Percentiles rank a stretch among this genome's conserved stretches.
Evolutionary conservation across 2,329 filamentous ascomycete species (phyloP).

Genomic region (Calonectria honghensis): DNA sequence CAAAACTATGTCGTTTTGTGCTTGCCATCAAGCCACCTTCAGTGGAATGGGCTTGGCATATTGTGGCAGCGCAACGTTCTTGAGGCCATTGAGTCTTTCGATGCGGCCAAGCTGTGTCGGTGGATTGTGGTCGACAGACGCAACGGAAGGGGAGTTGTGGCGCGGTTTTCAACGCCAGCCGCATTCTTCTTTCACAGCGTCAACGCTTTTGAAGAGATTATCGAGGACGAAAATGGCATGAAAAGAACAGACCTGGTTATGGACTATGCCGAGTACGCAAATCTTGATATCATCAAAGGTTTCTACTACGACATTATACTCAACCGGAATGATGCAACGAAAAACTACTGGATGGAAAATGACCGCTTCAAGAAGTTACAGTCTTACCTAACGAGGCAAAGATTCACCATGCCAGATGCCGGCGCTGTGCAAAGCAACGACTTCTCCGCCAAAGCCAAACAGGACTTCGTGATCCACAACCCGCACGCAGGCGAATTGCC

Average conservation of each 20-base stretch:
- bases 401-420: constrained; percentile 60
- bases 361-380: constrained; percentile 61
- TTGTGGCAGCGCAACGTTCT: constrained; percentile 80
- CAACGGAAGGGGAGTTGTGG: constrained; percentile 78
- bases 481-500: constrained; percentile 79
- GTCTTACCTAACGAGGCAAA: constrained; percentile 66
- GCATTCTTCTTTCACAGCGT: constrained; percentile 88
- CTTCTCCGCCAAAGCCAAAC: constrained; percentile 52
- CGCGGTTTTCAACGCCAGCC: constrained; percentile 79
- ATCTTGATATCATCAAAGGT: constrained; percentile 77
- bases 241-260: constrained; percentile 72
- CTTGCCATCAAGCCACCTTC: constrained; percentile 80
- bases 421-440: constrained; percentile 29
- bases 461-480: constrained; percentile 68
- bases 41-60: constrained; percentile 74
- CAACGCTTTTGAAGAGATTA: constrained; percentile 82
- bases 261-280: constrained; percentile 79
- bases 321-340: constrained; percentile 68
- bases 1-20: constrained; percentile 83
- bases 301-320: constrained; percentile 83
- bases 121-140: constrained; percentile 86
- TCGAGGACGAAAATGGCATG: constrained; percentile 59
- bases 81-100: constrained; percentile 80
- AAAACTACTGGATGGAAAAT: constrained; percentile 65
- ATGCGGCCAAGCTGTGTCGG: constrained; percentile 71